These are phyloP conservation scores for Cordyceps cicadae DNA, from an alignment of 2,329 filamentous ascomycete genomes.

Conservation along the genomic window DNA sequence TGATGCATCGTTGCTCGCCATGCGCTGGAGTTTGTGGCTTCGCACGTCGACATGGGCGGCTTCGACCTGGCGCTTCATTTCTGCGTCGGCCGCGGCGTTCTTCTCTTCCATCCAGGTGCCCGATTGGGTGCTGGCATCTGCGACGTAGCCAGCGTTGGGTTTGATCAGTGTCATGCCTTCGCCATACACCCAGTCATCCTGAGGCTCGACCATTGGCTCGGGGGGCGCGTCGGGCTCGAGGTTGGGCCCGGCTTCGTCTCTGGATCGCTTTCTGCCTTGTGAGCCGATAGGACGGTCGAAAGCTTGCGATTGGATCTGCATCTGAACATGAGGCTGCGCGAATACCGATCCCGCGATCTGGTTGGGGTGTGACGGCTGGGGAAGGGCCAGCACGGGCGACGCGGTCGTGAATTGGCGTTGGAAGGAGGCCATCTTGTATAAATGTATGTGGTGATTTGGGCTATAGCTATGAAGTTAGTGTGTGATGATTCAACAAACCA, in stretches of 20 bases:
- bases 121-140: constrained; percentile 55
- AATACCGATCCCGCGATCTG: constrained; percentile 29
- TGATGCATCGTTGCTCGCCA: constrained; percentile 30
- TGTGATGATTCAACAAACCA: constrained; percentile 5
- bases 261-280: constrained; percentile 64
- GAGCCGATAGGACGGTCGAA: not conserved
- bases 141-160: constrained; percentile 47
- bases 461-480: constrained; percentile 5
- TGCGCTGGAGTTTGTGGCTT: constrained; percentile 61
- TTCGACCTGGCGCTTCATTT: constrained; percentile 37
- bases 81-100: constrained; percentile 40
- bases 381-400: constrained; percentile 36
- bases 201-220: constrained; percentile 38
- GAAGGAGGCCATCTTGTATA: constrained; percentile 25
- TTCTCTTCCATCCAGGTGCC: constrained; percentile 67
- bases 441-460: not conserved
- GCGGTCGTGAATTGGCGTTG: constrained; percentile 24
- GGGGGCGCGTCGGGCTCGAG: constrained; percentile 50
- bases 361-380: constrained; percentile 33
- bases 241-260: constrained; percentile 63
- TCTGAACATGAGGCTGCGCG: constrained; percentile 21
- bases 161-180: constrained; percentile 68
- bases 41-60: constrained; percentile 28
- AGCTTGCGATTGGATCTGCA: constrained; percentile 17
- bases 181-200: constrained; percentile 61